A percentile compares a stretch with the other conserved stretches of the same genome.
These are phyloP conservation scores for Paecilomyces fulvus DNA, from an alignment of 2,329 filamentous ascomycete species.

Conservation along the genomic window DNA sequence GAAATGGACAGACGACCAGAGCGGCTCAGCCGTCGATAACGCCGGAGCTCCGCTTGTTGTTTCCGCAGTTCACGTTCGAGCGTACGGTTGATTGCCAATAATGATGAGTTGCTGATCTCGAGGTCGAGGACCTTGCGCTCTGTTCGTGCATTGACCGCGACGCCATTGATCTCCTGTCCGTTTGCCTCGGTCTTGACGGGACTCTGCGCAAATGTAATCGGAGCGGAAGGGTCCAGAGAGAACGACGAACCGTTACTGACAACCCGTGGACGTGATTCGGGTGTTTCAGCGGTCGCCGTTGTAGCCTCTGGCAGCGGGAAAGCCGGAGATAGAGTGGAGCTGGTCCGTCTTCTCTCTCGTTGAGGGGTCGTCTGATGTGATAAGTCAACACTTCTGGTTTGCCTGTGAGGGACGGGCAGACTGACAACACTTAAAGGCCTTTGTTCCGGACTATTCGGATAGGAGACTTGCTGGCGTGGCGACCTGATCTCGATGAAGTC, in stretches of 20 bases:
- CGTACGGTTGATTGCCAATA: constrained; percentile 90
- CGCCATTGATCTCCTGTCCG: constrained; percentile 57
- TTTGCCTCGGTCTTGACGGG: constrained; percentile 34
- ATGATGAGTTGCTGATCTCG: constrained; percentile 91
- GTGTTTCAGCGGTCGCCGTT: constrained; percentile 18
- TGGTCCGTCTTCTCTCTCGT: constrained; percentile 19
- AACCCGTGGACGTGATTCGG: constrained; percentile 19
- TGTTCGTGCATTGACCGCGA: constrained; percentile 77
- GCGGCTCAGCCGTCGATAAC: constrained; percentile 77
- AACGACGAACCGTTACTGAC: constrained; percentile 25
- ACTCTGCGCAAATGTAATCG: constrained; percentile 52
- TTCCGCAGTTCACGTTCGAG: constrained; percentile 86
- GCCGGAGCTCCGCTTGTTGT: constrained; percentile 77
- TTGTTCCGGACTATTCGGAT: constrained; percentile 12
- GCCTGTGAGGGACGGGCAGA: constrained; percentile 15
- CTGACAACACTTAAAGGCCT: constrained; percentile 9
- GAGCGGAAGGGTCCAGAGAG: constrained; percentile 30
- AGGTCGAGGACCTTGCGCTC: constrained; percentile 94
- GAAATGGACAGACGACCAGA: constrained; percentile 63
- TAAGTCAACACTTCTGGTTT: constrained; percentile 28
- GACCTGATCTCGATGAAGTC: constrained; percentile 10
- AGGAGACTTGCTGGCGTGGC: constrained; percentile 12
- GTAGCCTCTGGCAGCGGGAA: constrained; percentile 12
- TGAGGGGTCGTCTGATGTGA: constrained; percentile 8
- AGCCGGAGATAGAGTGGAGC: constrained; percentile 21